Base-by-base conservation (phyloP, 148 eudicot genomes). In the Heliosperma pusillum region DNA sequence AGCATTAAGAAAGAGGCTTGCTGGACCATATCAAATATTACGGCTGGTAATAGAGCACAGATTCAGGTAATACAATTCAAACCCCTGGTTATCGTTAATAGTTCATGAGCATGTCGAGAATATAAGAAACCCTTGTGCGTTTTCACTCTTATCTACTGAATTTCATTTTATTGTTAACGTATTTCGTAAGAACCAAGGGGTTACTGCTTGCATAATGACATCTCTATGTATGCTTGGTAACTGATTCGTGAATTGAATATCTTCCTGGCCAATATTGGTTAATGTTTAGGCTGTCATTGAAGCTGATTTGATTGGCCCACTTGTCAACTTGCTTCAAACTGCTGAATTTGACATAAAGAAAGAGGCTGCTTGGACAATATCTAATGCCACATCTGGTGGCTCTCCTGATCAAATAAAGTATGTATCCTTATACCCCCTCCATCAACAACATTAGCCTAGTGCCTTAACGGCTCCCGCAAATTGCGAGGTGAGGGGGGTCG, bases 1-100 rank as follows among this genome's bases (percentile, higher is more conserved):
- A 90, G 92, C 83, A 88, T 90, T 68, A 90, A 90, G 81, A 90
- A 90, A 80, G 96, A 88, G 83, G 96, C 96, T 66, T 90, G 92
- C 73, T 89, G 96, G 96, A 86, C 96, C 13, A 88, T 89, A 77
- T 90, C 96, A 66, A 90, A 90, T 76, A 87, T 90, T 55, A 90
- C 96, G 70, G 96, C 96, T 75, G 96, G 96, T 68, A 90, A 87
- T 78, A 85, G 65, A 72, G 89, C 78, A 40, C 96, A 90, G 76
- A 90, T 90, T 70, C 92, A 88, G 91, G 96, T 89, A 78, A 50
- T 61, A 13, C 45, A 36, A 21, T 63, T 58, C 26, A 33, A 72
- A n/a, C 66, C 66, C 66, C 47, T 33, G 22, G 56, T 36, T 15
- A 2, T 69, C 20, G 21, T 26, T 36, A 27, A 26, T 5, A 8